These are phyloP conservation scores for Pugionium cornutum DNA, from an alignment of 345 rosid genomes.

Conservation along the genomic window DNA sequence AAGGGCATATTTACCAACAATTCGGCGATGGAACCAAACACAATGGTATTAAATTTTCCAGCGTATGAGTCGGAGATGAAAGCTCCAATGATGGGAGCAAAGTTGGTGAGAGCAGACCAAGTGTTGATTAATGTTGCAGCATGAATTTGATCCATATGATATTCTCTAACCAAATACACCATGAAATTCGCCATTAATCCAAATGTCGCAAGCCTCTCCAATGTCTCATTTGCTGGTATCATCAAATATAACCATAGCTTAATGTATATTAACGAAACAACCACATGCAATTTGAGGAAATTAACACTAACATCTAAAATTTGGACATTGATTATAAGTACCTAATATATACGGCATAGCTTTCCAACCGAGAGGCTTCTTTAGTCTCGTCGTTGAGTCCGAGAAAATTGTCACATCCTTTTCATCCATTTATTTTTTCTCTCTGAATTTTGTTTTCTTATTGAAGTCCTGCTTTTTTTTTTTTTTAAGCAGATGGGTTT, in stretches of 20 bases:
- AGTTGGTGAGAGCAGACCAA: slow-evolving; percentile 67
- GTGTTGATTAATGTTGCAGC: slow-evolving; percentile 57
- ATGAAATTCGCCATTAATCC: slow-evolving; percentile 59
- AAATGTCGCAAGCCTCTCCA: slow-evolving; percentile 72
- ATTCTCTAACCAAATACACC: slow-evolving; percentile 60
- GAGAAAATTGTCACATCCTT: slow-evolving; percentile 5
- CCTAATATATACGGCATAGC: slow-evolving; percentile 80
- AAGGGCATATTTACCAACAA: slow-evolving; percentile 47
- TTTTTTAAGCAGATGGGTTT: too few relatives aligned
- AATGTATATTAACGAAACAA: not conserved
- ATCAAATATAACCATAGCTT: not conserved
- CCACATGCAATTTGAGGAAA: not conserved
- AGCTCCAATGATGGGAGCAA: slow-evolving; percentile 70
- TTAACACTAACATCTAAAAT: not conserved
- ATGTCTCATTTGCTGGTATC: slow-evolving; percentile 61
- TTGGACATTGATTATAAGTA: slow-evolving; percentile 23
- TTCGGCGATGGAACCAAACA: slow-evolving; percentile 51
- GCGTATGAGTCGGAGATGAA: slow-evolving; percentile 54
- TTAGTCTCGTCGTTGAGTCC: slow-evolving; percentile 12
- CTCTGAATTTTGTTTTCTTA: slow-evolving; percentile 1
- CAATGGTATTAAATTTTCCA: slow-evolving; percentile 58
- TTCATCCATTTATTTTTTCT: slow-evolving; percentile 19
- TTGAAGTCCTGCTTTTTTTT: too few relatives aligned
- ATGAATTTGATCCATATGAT: slow-evolving; percentile 60
- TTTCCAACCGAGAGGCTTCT: slow-evolving; percentile 77